A percentile compares a stretch with the other conserved stretches of the same genome.
These are phyloP conservation scores for Physcomitrium patens DNA, from an alignment of 225 moss, liverwort and hornwort genomes.

Conservation along the genomic window DNA sequence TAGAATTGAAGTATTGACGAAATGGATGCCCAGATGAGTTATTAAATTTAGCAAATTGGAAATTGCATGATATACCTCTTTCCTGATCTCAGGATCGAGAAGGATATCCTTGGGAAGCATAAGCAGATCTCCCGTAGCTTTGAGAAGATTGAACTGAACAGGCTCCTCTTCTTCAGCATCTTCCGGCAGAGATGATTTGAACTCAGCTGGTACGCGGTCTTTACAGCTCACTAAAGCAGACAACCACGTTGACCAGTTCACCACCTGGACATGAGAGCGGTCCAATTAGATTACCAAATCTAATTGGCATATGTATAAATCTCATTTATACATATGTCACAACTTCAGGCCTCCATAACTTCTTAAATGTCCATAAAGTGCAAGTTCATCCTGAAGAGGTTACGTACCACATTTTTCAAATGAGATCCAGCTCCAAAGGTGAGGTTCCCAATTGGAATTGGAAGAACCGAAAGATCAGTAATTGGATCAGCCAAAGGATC, in stretches of 20 bases:
- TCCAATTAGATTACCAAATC: background rate
- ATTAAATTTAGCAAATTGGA: conserved; percentile 1
- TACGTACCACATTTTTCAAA: conserved; percentile 94
- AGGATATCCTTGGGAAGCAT: conserved; percentile 90
- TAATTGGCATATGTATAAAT: no score
- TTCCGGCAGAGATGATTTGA: conserved; percentile 46
- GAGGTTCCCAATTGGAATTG: conserved; percentile 86
- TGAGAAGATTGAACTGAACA: conserved; percentile 84
- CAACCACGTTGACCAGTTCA: conserved; percentile 97
- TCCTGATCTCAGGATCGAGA: conserved; percentile 72
- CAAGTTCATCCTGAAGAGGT: background rate
- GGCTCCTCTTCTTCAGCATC: conserved; percentile 71
- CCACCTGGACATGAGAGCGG: conserved; percentile 66
- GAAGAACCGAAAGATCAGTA: conserved; percentile 91
- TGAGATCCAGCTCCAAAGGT: conserved; percentile 97
- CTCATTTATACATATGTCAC: background rate
- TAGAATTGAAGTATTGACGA: background rate
- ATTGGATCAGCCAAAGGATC: conserved; percentile 98
- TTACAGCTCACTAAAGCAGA: conserved; percentile 81
- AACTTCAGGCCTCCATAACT: background rate
- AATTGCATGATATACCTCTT: conserved; percentile 66
- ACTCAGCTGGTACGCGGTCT: conserved; percentile 74
- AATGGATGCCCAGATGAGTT: conserved; percentile 7
- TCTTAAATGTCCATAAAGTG: background rate
- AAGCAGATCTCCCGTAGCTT: conserved; percentile 92